phyloP scores from a whole-genome alignment of 257 asterid species.

The Solanum habrochaites region DNA sequence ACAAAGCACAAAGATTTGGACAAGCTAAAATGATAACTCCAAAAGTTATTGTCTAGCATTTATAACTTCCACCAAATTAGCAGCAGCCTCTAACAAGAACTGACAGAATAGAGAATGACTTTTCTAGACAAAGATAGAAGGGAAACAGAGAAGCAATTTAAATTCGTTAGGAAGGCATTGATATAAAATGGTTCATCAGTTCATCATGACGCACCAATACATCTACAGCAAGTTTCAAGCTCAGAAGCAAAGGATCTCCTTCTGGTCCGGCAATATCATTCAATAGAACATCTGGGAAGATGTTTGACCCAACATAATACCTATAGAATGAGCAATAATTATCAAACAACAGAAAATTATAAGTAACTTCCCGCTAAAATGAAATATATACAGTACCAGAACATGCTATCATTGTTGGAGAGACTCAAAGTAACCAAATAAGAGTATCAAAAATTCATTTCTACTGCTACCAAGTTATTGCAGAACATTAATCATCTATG shows the following conservation, averaged over 20 bases:
- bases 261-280: slow-evolving; percentile 98
- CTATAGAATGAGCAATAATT: slow-evolving; percentile 17
- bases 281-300: slow-evolving; percentile 84
- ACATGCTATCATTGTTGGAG: background rate
- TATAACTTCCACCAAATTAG: background rate
- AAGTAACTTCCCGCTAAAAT: background rate
- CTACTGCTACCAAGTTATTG: background rate
- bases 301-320: slow-evolving; percentile 68
- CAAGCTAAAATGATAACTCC: background rate
- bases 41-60: background rate
- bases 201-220: slow-evolving; percentile 65
- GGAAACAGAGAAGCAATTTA: background rate
- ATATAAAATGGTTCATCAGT: slow-evolving; percentile 2
- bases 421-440: background rate
- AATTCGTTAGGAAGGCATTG: background rate
- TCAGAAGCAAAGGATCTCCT: slow-evolving; percentile 80
- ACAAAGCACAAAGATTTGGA: background rate
- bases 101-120: background rate
- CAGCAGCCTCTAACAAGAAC: background rate
- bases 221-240: slow-evolving; percentile 96
- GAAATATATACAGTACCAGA: background rate
- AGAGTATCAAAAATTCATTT: background rate
- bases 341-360: slow-evolving; percentile 1
- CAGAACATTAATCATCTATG: background rate
- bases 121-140: background rate